These are phyloP conservation scores for Haematococcus lacustris DNA, from an alignment of 139 green algal genomes.

Conservation along the genomic window DNA sequence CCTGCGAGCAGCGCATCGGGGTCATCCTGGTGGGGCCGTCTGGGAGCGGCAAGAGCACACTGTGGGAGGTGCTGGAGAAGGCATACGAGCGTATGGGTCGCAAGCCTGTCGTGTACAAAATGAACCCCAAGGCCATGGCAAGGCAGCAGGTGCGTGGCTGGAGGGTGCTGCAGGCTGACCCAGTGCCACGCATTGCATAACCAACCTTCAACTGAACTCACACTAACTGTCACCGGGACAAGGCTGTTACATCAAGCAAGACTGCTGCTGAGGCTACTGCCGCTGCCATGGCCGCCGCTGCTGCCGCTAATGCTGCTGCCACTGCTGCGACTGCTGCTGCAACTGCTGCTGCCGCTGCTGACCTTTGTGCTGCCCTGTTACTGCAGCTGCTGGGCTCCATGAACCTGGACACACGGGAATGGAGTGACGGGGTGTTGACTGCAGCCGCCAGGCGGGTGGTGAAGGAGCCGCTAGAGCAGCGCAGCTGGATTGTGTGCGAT, in stretches of 20 bases:
- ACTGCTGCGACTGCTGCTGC: too few species aligned
- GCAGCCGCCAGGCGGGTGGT: constrained; percentile 56
- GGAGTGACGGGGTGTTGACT: constrained; percentile 75
- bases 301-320: too few species aligned
- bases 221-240: too few species aligned
- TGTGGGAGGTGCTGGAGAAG: constrained; percentile 46
- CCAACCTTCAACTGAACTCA: too few species aligned
- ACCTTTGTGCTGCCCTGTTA: background rate
- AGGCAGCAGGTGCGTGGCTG: constrained; percentile 28
- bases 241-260: too few species aligned
- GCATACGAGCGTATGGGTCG: constrained; percentile 39
- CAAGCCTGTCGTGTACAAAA: constrained; percentile 49
- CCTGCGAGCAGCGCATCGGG: constrained; percentile 73
- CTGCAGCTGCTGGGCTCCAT: constrained; percentile 61
- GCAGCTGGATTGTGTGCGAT: constrained; percentile 81
- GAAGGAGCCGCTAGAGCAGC: constrained; percentile 54
- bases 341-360: too few species aligned
- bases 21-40: constrained; percentile 77
- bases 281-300: too few species aligned
- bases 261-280: too few species aligned
- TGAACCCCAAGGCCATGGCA: constrained; percentile 78
- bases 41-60: constrained; percentile 67
- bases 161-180: too few species aligned
- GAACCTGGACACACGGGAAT: constrained; percentile 78
- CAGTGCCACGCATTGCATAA: too few species aligned